Evolutionary conservation across 257 asterid species (phyloP).

Genomic region (Jasminum sambac): DNA sequence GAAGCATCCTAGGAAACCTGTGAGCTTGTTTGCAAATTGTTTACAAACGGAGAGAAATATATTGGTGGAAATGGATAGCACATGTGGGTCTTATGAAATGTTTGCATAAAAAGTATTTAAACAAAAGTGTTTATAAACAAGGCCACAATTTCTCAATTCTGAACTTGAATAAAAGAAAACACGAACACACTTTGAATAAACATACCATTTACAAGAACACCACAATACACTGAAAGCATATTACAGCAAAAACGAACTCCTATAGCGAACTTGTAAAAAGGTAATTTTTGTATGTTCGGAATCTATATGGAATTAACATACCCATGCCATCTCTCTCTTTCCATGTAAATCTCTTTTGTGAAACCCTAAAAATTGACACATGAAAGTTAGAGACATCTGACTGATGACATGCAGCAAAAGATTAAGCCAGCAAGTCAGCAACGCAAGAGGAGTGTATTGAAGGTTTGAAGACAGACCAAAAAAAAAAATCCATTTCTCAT

Average conservation of each 20-base stretch:
- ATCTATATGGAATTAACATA: slow-evolving; percentile 36
- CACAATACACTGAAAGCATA: neutral
- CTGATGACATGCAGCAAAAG: slow-evolving; percentile 13
- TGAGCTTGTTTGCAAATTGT: too few relatives aligned
- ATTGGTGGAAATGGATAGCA: too few relatives aligned
- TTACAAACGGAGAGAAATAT: too few relatives aligned
- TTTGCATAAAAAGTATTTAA: too few relatives aligned
- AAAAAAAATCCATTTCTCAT: neutral
- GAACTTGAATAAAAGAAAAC: slow-evolving; percentile 8
- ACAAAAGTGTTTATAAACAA: too few relatives aligned
- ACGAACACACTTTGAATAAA: neutral
- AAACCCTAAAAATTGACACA: slow-evolving; percentile 62
- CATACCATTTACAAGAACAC: slow-evolving; percentile 9
- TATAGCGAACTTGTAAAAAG: neutral
- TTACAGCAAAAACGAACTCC: neutral
- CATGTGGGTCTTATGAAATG: too few relatives aligned
- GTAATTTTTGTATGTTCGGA: slow-evolving; percentile 14
- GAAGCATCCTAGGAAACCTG: neutral
- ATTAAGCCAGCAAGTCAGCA: slow-evolving; percentile 16
- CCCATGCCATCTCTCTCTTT: slow-evolving; percentile 98
- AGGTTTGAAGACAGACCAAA: too few relatives aligned
- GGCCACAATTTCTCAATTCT: neutral
- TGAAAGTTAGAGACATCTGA: slow-evolving; percentile 30
- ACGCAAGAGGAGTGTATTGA: slow-evolving; percentile 3
- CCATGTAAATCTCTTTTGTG: slow-evolving; percentile 91